Evolutionary conservation across 768 basidiomycete genomes (phyloP).

Genomic region (Mycena latifolia): DNA sequence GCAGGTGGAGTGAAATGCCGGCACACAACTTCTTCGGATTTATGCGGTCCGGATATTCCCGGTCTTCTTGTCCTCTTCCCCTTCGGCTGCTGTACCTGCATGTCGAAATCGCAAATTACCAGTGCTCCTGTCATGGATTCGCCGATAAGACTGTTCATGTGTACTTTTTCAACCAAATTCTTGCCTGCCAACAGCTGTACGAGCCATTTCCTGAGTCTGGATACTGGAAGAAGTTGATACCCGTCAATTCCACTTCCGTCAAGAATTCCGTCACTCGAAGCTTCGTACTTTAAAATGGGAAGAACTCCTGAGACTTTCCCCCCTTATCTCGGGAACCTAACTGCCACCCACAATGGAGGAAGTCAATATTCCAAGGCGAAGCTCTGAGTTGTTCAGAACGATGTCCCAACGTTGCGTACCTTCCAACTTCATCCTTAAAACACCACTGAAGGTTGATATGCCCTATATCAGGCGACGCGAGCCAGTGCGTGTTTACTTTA

Average conservation of each 20-base stretch:
- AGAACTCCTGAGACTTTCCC: background rate
- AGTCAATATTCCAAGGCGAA: background rate
- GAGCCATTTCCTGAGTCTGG: background rate
- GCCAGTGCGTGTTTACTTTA: slow-evolving; percentile 17
- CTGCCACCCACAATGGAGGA: slow-evolving; percentile 2
- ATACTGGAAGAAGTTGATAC: slow-evolving; percentile 16
- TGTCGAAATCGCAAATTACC: too few relatives aligned
- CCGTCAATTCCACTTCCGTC: too few relatives aligned
- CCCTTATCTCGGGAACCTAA: slow-evolving; percentile 10
- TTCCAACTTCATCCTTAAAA: background rate
- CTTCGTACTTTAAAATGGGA: slow-evolving; percentile 1
- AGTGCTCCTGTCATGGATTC: too few relatives aligned
- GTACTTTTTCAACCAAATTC: too few relatives aligned
- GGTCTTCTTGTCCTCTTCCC: too few relatives aligned
- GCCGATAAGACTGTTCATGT: too few relatives aligned
- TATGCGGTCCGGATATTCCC: background rate
- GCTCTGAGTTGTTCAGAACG: background rate
- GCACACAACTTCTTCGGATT: too few relatives aligned
- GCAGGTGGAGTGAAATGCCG: too few relatives aligned
- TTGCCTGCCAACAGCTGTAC: too few relatives aligned
- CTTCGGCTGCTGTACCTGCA: too few relatives aligned
- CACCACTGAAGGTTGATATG: slow-evolving; percentile 8
- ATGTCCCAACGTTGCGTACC: slow-evolving; percentile 11
- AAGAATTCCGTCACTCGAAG: slow-evolving; percentile 30
- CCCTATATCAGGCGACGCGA: slow-evolving; percentile 23